Evolutionary conservation across 192 early-diverging fungal genomes (phyloP).

Genomic region (Backusella luteola): DNA sequence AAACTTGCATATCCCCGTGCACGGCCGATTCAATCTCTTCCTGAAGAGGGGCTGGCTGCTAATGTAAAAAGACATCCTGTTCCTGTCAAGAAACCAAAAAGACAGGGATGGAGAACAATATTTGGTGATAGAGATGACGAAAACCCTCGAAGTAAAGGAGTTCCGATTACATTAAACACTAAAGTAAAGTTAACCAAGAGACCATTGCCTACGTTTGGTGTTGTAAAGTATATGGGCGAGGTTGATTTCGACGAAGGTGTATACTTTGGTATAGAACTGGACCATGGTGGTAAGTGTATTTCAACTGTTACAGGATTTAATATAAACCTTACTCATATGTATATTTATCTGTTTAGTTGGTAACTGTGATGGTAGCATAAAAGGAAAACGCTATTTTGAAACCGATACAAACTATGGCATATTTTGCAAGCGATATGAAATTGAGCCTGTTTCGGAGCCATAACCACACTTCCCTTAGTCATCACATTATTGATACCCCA

Average conservation of each 20-base stretch:
- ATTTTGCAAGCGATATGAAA: conserved; percentile 26
- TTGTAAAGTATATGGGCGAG: conserved; percentile 28
- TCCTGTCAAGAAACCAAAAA: conserved; percentile 5
- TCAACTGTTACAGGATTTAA: not conserved
- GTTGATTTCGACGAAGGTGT: conserved; percentile 10
- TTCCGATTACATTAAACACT: conserved; percentile 14
- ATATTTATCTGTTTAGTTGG: conserved; percentile 21
- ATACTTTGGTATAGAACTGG: conserved; percentile 35
- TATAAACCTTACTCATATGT: not conserved
- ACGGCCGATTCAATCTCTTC: conserved; percentile 13
- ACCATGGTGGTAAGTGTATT: conserved; percentile 30
- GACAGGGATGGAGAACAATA: conserved; percentile 19
- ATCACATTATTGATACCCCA: not conserved
- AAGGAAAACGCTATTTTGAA: conserved; percentile 32
- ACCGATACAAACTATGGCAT: conserved; percentile 35
- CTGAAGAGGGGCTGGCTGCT: conserved; percentile 7
- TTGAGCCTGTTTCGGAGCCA: conserved; percentile 1
- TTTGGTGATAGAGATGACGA: conserved; percentile 20
- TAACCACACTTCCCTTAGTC: not conserved
- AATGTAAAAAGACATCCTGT: not conserved
- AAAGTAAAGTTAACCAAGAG: conserved; percentile 24
- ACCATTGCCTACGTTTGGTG: conserved; percentile 28
- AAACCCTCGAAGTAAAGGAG: not conserved
- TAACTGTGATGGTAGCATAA: conserved; percentile 26
- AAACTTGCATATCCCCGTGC: conserved; percentile 22